Percentiles rank a stretch among this genome's conserved stretches.
phyloP scores from a whole-genome alignment of 192 early-diverging fungal species.

The Umbelopsis sp. region DNA sequence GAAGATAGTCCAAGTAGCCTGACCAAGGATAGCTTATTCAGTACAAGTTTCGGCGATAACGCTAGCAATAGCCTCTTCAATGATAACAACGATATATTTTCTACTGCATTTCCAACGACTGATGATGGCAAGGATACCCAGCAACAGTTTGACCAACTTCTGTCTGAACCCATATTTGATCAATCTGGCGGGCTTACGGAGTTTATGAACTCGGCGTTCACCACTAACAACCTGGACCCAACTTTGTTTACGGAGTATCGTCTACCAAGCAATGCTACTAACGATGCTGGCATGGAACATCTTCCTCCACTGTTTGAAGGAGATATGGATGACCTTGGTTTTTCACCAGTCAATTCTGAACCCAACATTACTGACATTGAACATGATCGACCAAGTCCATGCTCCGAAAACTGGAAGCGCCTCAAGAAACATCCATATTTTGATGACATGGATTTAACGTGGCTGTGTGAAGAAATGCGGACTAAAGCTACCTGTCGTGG shows the following conservation, averaged over 20 bases:
- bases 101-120: not conserved
- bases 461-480: conserved; percentile 30
- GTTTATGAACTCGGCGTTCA: conserved; percentile 16
- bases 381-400: conserved; percentile 9
- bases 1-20: not conserved
- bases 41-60: conserved; percentile 1
- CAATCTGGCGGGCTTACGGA: conserved; percentile 17
- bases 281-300: not conserved
- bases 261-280: not conserved
- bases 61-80: not conserved
- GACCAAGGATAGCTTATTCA: conserved; percentile 1
- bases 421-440: conserved; percentile 7
- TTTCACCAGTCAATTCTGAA: not conserved
- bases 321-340: conserved; percentile 12
- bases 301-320: conserved; percentile 8
- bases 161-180: conserved; percentile 32
- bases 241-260: conserved; percentile 11
- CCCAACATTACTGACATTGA: conserved; percentile 9
- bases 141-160: conserved; percentile 19
- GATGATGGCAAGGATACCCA: not conserved
- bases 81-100: not conserved
- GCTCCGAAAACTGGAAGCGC: conserved; percentile 4
- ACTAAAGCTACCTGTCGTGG: conserved; percentile 25
- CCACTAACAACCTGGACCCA: not conserved
- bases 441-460: conserved; percentile 14